A percentile compares a stretch with the other conserved stretches of the same genome.
phyloP scores from a whole-genome alignment of 1,284 basidiomycete genomes.

The Moesziomyces antarcticus region DNA sequence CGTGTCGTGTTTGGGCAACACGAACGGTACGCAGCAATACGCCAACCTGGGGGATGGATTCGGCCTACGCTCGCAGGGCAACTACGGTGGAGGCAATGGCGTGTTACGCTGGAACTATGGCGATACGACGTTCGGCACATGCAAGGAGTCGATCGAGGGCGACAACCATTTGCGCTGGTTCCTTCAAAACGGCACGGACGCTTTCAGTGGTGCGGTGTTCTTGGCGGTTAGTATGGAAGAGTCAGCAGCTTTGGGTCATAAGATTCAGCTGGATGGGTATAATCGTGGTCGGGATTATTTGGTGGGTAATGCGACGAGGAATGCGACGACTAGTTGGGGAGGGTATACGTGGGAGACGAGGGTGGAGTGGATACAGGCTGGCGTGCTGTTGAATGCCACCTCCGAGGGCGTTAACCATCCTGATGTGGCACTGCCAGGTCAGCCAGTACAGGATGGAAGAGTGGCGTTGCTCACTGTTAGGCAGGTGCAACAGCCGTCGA shows the following conservation, averaged over 20 bases:
- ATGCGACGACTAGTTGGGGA: conserved; percentile 34
- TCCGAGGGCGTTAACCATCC: conserved; percentile 76
- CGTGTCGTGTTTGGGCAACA: conserved; percentile 65
- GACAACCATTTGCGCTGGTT: conserved; percentile 93
- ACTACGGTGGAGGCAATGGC: conserved; percentile 55
- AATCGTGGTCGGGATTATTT: conserved; percentile 77
- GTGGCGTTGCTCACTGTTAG: conserved; percentile 82
- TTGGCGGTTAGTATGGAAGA: conserved; percentile 72
- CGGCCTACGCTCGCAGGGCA: conserved; percentile 52
- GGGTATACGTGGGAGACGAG: conserved; percentile 55
- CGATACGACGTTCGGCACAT: conserved; percentile 51
- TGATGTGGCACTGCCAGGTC: conserved; percentile 73
- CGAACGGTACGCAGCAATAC: conserved; percentile 54
- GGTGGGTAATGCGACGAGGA: conserved; percentile 64
- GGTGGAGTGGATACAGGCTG: conserved; percentile 59
- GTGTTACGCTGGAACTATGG: conserved; percentile 62
- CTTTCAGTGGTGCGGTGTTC: conserved; percentile 82
- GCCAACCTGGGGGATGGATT: conserved; percentile 60
- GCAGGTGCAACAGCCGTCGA: conserved; percentile 31
- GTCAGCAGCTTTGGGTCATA: conserved; percentile 47
- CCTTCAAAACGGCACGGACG: conserved; percentile 77
- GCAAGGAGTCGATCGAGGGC: conserved; percentile 81
- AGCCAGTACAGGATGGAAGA: conserved; percentile 82
- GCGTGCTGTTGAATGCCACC: conserved; percentile 64
- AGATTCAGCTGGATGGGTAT: conserved; percentile 55